phyloP scores from a whole-genome alignment of 2,329 filamentous ascomycete species.

The Diplodia sapinea region DNA sequence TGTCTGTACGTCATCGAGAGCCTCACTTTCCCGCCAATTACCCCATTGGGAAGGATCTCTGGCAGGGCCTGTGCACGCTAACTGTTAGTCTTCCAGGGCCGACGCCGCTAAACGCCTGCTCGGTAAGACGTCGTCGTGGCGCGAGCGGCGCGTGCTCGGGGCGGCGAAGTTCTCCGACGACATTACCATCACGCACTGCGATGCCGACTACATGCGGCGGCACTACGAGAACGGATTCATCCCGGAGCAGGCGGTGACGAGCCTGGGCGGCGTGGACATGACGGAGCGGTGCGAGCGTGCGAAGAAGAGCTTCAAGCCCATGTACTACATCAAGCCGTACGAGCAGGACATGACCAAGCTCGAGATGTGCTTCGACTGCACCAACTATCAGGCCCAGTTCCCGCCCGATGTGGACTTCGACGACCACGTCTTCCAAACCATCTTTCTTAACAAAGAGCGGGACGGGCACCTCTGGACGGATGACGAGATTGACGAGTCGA shows the following conservation, averaged over 20 bases:
- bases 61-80: neutral
- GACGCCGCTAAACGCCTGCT: slow-evolving; percentile 66
- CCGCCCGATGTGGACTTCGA: slow-evolving; percentile 59
- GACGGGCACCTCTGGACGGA: slow-evolving; percentile 64
- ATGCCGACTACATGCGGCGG: slow-evolving; percentile 68
- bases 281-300: slow-evolving; percentile 52
- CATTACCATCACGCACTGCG: slow-evolving; percentile 72
- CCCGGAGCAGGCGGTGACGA: slow-evolving; percentile 52
- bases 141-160: slow-evolving; percentile 71
- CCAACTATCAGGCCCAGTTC: slow-evolving; percentile 77
- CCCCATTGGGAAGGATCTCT: neutral
- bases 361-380: slow-evolving; percentile 73
- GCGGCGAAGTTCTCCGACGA: slow-evolving; percentile 73
- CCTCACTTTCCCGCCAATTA: neutral
- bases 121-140: slow-evolving; percentile 61
- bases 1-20: slow-evolving; percentile 51
- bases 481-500: slow-evolving; percentile 62
- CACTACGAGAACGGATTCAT: slow-evolving; percentile 70
- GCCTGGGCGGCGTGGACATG: slow-evolving; percentile 52
- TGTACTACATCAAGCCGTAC: slow-evolving; percentile 71
- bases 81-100: slow-evolving; percentile 42
- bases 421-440: slow-evolving; percentile 73
- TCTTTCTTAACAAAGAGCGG: slow-evolving; percentile 66
- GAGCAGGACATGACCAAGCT: slow-evolving; percentile 60
- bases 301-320: slow-evolving; percentile 63